Evolutionary conservation across 768 basidiomycete species (phyloP), one percentile per base, ranked within the genome.

Genomic region (Suillus lakei): DNA sequence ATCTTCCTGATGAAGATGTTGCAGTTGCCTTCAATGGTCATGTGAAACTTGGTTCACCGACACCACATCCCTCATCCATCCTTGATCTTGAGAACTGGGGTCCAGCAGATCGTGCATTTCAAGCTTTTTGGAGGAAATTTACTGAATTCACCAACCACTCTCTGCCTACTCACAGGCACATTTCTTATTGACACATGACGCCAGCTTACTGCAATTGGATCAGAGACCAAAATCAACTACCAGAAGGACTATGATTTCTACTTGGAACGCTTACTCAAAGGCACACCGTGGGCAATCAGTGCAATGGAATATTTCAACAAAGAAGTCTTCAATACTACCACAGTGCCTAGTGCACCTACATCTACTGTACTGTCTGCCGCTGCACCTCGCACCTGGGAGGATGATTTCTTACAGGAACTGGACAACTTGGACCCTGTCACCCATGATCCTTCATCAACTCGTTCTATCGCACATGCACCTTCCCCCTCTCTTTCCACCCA

Each of bases 221-320:
- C 18, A 32, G 28, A 60, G 41, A 60, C 28, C 12, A 43, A 43
- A 12, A 60, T 60, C 6, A 9, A 36, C 16, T 60, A 60, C 7
- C 60, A 60, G 26, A 30, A 43, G 18, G 60, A 60, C n/a, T 60
- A 38, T 15, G 13, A 60, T 5, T 60, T 41, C 60, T 60, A 60
- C 23, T 21, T 60, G 21, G 60, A 60, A 23, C 12, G 18, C 60
- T 28, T 60, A 15, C 12, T 36, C 38, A 39, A 41, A 43, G 16
- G 58, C 38, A n/a, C 38, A 6, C 26, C 30, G 16, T 60, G 58
- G 58, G 58, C 58, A 43, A 32, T 60, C 6, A 32, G 43, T 6
- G 43, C 58, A n/a, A n/a, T n/a, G n/a, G n/a, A n/a, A n/a, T n/a
- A n/a, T n/a, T n/a, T n/a, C n/a, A n/a, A n/a, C n/a, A 28, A 30